These are phyloP conservation scores for Penicillium fimorum DNA, from an alignment of 495 filamentous ascomycete genomes.

Conservation along the genomic window DNA sequence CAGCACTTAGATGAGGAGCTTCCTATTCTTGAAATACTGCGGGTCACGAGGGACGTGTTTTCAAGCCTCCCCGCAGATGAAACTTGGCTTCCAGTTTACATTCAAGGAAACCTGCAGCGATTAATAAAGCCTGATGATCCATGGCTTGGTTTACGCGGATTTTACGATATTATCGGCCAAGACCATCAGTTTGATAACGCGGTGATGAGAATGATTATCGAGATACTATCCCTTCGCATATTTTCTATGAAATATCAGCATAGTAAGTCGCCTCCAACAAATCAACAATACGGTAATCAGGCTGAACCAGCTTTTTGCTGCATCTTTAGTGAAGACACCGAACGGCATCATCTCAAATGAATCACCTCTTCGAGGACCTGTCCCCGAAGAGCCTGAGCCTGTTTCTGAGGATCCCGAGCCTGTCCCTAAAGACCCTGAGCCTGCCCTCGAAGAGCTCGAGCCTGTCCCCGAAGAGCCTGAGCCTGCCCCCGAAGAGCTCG, in stretches of 20 bases:
- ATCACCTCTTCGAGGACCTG: neutral
- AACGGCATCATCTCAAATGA: conserved; percentile 4
- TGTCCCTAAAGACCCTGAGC: neutral
- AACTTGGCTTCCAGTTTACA: conserved; percentile 15
- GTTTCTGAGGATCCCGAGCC: neutral
- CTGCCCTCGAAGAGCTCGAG: conserved; percentile 8
- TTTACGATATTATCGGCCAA: conserved; percentile 13
- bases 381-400: conserved; percentile 5
- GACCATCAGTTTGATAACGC: conserved; percentile 15
- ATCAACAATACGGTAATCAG: conserved; percentile 1
- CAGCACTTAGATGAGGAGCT: conserved; percentile 6
- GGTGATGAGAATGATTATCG: conserved; percentile 15
- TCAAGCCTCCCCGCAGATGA: conserved; percentile 13
- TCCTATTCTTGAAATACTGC: conserved; percentile 9
- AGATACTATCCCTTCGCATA: conserved; percentile 15
- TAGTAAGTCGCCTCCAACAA: conserved; percentile 4
- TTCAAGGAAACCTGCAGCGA: conserved; percentile 13
- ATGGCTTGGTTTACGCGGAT: neutral
- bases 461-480: conserved; percentile 9
- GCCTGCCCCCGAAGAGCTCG: conserved; percentile 4
- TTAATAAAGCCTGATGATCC: conserved; percentile 2
- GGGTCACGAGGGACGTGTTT: conserved; percentile 8
- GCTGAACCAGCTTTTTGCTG: conserved; percentile 1
- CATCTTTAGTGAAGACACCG: conserved; percentile 9
- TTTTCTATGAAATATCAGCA: conserved; percentile 13